Evolutionary conservation across 768 basidiomycete species (phyloP), one percentile per base, ranked within the genome.

Genomic region (Mycena venus): DNA sequence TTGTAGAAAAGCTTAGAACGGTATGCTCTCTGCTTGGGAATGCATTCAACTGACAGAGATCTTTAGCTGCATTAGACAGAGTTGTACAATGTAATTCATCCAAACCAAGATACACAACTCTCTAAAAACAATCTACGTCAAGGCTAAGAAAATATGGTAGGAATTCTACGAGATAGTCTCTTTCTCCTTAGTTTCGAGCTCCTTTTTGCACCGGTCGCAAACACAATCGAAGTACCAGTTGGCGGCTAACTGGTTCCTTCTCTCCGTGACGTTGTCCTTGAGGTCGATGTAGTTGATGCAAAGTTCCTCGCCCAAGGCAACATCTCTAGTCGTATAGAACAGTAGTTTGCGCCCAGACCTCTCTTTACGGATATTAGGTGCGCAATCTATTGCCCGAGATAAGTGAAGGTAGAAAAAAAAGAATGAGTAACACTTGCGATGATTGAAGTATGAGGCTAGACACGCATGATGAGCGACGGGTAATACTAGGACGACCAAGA

Each of bases 361-460:
- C 40, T 77, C 80, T 77, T 87, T 89, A 4, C 75, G 78, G 3
- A 88, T 75, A 58, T 89, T 88, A 9, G 88, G 87, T 1, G 79
- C 75, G 63, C 88, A 89, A 68, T 85, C 88, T 89, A 62, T 12
- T 47, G 12, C 4, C 2, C 19, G 15, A 3, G 86, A 23, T 36
- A 40, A 60, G 61, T 10, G 44, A 31, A 27, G 21, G 25, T 32
- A 6, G 14, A 42, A 23, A 38, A 27, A n/a, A 36, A 5, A 21
- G 34, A 47, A 27, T 15, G 40, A 69, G 55, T 32, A 29, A 6
- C 40, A 82, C 86, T 59, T 47, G 92, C 93, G 87, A 78, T 94
- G 92, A 75, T 94, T 94, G 78, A 93, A 94, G 81, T 90, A 92
- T 23, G 91, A 91, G 0, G 88, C 91, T 51, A 51, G 19, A 15